A percentile compares a stretch with the other conserved stretches of the same genome.
These are phyloP conservation scores for Talaromyces liani DNA, from an alignment of 495 filamentous ascomycete species.

Conservation along the genomic window DNA sequence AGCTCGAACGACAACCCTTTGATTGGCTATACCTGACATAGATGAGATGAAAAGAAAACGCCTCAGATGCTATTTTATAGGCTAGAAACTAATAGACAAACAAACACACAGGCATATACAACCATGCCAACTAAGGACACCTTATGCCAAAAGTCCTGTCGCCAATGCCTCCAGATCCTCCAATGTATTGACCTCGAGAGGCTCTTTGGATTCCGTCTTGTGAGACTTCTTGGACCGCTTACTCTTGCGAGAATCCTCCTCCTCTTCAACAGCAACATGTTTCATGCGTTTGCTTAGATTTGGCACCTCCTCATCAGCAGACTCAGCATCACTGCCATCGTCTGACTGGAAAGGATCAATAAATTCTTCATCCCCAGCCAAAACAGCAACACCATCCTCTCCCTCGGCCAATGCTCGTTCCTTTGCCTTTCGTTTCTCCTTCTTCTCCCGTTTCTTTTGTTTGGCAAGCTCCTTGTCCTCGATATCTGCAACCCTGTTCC, in stretches of 20 bases:
- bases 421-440: slow-evolving; percentile 72
- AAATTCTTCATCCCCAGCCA: slow-evolving; percentile 29
- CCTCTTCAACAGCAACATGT: slow-evolving; percentile 18
- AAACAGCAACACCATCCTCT: slow-evolving; percentile 34
- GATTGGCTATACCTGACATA: too few species aligned
- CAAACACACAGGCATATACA: not conserved
- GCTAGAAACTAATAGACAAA: not conserved
- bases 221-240: slow-evolving; percentile 35
- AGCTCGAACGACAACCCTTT: too few species aligned
- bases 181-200: slow-evolving; percentile 62
- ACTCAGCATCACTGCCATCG: slow-evolving; percentile 34
- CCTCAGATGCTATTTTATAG: not conserved
- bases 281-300: slow-evolving; percentile 26
- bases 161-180: slow-evolving; percentile 88
- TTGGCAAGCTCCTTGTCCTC: slow-evolving; percentile 73
- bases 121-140: not conserved
- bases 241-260: slow-evolving; percentile 36
- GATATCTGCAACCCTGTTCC: slow-evolving; percentile 70
- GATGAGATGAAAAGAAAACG: not conserved
- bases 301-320: slow-evolving; percentile 22
- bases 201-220: slow-evolving; percentile 37
- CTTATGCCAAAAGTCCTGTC: slow-evolving; percentile 62
- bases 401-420: slow-evolving; percentile 48
- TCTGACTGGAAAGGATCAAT: slow-evolving; percentile 37
- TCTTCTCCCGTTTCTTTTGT: slow-evolving; percentile 77